phyloP scores from a whole-genome alignment of 2,329 filamentous ascomycete genomes.

The Pestalotiopsis sp. region DNA sequence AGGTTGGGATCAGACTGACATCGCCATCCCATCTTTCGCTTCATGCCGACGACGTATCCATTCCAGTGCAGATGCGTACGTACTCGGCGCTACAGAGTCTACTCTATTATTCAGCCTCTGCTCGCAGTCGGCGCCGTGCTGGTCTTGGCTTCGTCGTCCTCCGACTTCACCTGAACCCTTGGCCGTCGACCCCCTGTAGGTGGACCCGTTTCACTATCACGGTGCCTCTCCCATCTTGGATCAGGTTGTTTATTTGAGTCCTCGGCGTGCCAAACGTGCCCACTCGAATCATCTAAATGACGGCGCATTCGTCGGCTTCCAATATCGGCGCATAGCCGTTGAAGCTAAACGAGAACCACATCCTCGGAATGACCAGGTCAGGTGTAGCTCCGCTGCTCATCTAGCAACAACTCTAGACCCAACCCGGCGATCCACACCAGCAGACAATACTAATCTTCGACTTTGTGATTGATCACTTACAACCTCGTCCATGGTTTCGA shows the following conservation, averaged over 20 bases:
- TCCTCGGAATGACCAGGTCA: not conserved
- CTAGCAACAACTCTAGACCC: conserved; percentile 11
- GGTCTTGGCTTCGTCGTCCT: not conserved
- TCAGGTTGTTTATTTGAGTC: conserved; percentile 9
- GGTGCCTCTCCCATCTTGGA: not conserved
- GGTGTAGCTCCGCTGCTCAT: conserved; percentile 3
- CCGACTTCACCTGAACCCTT: not conserved
- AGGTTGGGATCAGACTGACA: not conserved
- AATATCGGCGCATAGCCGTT: conserved; percentile 8
- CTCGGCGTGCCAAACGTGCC: conserved; percentile 4
- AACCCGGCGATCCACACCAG: not conserved
- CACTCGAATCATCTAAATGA: not conserved
- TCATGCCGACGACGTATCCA: not conserved
- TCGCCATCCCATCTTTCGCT: not conserved
- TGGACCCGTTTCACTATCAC: conserved; percentile 6
- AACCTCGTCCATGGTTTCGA: not conserved
- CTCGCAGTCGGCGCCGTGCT: not conserved
- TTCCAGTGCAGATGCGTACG: not conserved
- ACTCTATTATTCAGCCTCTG: not conserved
- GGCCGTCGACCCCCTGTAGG: not conserved
- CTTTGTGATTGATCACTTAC: not conserved
- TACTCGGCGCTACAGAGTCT: not conserved
- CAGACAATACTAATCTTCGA: not conserved
- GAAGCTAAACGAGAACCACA: not conserved
- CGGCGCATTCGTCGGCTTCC: conserved; percentile 5